phyloP scores from a whole-genome alignment of 345 rosid genomes.

The Arabidopsis arenosa region DNA sequence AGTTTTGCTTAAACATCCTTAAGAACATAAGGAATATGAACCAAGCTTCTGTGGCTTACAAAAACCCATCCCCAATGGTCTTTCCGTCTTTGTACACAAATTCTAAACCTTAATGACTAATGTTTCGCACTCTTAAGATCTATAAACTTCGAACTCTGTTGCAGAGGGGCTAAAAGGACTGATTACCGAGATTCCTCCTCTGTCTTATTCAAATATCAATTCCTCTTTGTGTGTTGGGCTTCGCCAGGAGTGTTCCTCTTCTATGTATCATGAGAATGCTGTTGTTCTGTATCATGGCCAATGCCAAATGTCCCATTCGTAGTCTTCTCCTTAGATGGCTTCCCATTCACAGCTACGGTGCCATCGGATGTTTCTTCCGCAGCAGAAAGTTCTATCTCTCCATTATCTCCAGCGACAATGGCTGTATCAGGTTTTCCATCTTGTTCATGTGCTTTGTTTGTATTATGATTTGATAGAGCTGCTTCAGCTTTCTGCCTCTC shows the following conservation, averaged over 20 bases:
- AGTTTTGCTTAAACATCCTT: too few species aligned
- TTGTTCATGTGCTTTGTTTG: conserved; percentile 29
- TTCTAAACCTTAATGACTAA: not conserved
- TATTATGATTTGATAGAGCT: conserved; percentile 45
- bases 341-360: conserved; percentile 54
- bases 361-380: conserved; percentile 45
- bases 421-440: conserved; percentile 42
- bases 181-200: not conserved
- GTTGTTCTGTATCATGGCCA: conserved; percentile 40
- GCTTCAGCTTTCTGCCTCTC: conserved; percentile 62
- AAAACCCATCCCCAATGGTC: not conserved
- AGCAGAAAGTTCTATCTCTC: conserved; percentile 19
- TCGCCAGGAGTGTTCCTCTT: conserved; percentile 25
- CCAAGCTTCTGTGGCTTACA: not conserved
- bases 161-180: not conserved
- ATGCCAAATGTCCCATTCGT: conserved; percentile 44
- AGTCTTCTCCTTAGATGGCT: conserved; percentile 43
- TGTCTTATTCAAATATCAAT: conserved; percentile 23
- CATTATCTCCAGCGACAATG: conserved; percentile 32
- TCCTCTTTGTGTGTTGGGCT: conserved; percentile 13
- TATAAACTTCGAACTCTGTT: conserved; percentile 3
- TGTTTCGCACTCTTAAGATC: conserved; percentile 11
- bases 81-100: conserved; percentile 28
- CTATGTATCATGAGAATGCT: conserved; percentile 43
- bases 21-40: too few species aligned